Conservation (phyloP, 768 basidiomycete species). For the Paxillus rubicundulus region DNA sequence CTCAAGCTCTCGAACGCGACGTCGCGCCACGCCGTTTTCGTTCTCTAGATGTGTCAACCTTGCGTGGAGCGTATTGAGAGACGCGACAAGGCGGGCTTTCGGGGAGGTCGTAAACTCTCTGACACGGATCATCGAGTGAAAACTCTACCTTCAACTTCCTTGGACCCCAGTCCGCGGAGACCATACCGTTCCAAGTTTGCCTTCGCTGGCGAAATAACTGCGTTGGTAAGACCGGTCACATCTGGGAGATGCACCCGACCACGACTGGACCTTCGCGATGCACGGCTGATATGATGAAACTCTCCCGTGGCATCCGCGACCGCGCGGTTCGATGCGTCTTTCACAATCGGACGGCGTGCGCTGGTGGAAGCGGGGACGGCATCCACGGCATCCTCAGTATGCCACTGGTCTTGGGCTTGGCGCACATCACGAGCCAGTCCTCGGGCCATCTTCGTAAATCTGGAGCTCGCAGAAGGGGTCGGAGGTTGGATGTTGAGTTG, state of each 20-base stretch:
- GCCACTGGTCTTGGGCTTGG: constrained; percentile 32
- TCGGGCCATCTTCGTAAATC: constrained; percentile 58
- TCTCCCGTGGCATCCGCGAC: constrained; percentile 13
- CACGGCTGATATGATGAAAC: constrained; percentile 3
- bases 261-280: constrained; percentile 25
- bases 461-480: constrained; percentile 57
- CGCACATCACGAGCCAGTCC: constrained; percentile 57
- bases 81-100: constrained; percentile 59
- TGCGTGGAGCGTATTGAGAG: constrained; percentile 59
- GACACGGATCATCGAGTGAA: not conserved
- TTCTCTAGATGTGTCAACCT: constrained; percentile 73
- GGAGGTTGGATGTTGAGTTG: constrained; percentile 57
- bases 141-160: constrained; percentile 63
- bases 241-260: constrained; percentile 67
- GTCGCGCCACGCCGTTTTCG: constrained; percentile 78
- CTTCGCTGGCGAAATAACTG: constrained; percentile 71
- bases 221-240: constrained; percentile 79
- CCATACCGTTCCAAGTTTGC: constrained; percentile 48
- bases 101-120: not conserved
- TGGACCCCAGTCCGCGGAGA: constrained; percentile 46
- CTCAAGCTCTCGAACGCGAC: constrained; percentile 85
- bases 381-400: constrained; percentile 8
- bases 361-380: not conserved
- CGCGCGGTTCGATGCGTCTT: constrained; percentile 30
- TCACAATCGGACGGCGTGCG: constrained; percentile 6